Evolutionary conservation across 768 basidiomycete species (phyloP), one percentile per base, ranked within the genome.

Genomic region (Mycena haematopus): DNA sequence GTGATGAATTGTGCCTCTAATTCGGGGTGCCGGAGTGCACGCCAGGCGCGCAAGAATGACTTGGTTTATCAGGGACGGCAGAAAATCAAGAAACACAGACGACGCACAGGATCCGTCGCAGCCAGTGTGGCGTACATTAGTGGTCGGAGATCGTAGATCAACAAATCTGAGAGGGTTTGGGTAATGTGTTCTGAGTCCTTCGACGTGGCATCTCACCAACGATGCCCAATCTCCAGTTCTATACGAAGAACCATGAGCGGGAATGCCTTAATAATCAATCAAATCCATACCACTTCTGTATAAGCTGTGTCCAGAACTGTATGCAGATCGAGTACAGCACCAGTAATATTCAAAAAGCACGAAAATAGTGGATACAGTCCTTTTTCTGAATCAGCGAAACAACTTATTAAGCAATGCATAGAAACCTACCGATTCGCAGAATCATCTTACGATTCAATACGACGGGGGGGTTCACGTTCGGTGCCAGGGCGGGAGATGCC

Each of bases 301-400:
- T 24, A 11, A 10, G 3, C n/a, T 1, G 52, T 42, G 45, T 54
- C 21, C 5, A 29, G 36, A 22, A 60, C 35, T 2, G 14, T n/a
- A 19, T 57, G 31, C 5, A 63, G 13, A 40, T 45, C 56, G n/a
- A 56, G 51, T 13, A 47, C 19, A 22, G 25, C 35, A 4, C 36
- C 51, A 21, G 51, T 51, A 19, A 58, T 15, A 52, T 55, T 65
- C 17, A 63, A 52, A n/a, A 63, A 52, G 24, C 47, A 54, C 33
- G 62, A 63, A 33, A 58, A 17, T 3, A 65, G 25, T 10, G 63
- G 63, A 27, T 65, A 65, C 21, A 65, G 14, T 4, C 51, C 63
- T 65, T 8, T 50, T 31, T 2, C 4, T 8, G 29, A 15, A 11
- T 50, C 14, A 46, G 52, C 22, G 17, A 59, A 55, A 1, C 46